These are phyloP conservation scores for Allium cepa DNA, from an alignment of 106 monocot genomes.

Conservation along the genomic window DNA sequence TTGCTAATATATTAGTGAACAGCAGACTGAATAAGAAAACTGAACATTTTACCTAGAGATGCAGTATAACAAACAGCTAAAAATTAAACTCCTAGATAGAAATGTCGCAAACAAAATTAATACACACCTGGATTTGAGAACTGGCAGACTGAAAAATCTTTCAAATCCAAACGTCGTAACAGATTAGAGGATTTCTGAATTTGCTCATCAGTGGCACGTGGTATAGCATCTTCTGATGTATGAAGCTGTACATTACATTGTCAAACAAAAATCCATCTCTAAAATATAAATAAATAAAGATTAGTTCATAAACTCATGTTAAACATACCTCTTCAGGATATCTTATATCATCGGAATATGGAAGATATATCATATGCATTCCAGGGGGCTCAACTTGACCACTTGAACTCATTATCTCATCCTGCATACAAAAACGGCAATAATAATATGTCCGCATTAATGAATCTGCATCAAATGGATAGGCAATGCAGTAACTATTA, in stretches of 20 bases:
- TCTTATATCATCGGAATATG: conserved; percentile 94
- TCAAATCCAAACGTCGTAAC: conserved; percentile 61
- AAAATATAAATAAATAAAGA: not conserved
- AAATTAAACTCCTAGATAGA: no score
- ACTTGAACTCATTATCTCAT: conserved; percentile 54
- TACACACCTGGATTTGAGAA: conserved; percentile 82
- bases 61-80: no score
- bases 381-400: conserved; percentile 94
- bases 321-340: conserved; percentile 60
- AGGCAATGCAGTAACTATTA: no score
- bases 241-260: conserved; percentile 38
- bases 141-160: conserved; percentile 86
- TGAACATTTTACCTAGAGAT: no score
- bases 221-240: conserved; percentile 16
- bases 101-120: not conserved
- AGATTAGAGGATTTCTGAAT: conserved; percentile 69
- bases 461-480: no score
- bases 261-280: not conserved
- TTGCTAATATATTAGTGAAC: no score
- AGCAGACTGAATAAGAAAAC: no score
- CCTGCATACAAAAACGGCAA: conserved; percentile 23
- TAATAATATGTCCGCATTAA: no score
- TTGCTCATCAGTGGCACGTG: conserved; percentile 71
- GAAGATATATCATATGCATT: conserved; percentile 97
- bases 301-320: not conserved